Conservation (phyloP, 768 basidiomycete genomes). For the Leucogyrophana mollusca region DNA sequence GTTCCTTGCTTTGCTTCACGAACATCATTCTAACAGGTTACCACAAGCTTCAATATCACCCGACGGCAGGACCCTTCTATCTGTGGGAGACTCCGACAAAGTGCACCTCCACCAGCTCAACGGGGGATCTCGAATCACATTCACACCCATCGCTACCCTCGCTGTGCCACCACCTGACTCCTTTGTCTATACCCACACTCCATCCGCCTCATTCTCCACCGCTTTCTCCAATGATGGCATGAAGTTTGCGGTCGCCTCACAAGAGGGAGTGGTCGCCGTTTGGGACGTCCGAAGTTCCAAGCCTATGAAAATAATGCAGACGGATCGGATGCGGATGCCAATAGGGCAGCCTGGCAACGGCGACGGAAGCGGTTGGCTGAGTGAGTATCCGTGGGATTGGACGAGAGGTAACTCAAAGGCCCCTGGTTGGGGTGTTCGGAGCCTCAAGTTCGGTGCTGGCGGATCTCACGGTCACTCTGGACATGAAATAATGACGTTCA, state of each 20-base stretch:
- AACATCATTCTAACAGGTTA: conserved; percentile 11
- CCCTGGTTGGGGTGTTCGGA: conserved; percentile 83
- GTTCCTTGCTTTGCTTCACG: conserved; percentile 2
- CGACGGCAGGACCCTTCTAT: conserved; percentile 81
- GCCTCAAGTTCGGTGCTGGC: conserved; percentile 78
- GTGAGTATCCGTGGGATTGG: conserved; percentile 72
- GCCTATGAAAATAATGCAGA: conserved; percentile 68
- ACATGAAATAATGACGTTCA: conserved; percentile 83
- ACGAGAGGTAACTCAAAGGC: conserved; percentile 52
- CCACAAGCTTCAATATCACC: conserved; percentile 82
- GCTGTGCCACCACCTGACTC: conserved; percentile 57
- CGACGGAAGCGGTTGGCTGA: conserved; percentile 50
- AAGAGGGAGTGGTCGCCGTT: conserved; percentile 76
- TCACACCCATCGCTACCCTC: conserved; percentile 68
- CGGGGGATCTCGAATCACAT: conserved; percentile 59
- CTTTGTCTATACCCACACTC: conserved; percentile 38
- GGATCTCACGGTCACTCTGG: conserved; percentile 45
- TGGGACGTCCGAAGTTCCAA: conserved; percentile 81
- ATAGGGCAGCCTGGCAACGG: conserved; percentile 34
- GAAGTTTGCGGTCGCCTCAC: conserved; percentile 82
- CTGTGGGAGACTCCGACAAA: conserved; percentile 88
- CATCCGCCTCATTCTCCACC: conserved; percentile 76
- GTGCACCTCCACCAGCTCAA: conserved; percentile 80
- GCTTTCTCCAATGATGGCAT: conserved; percentile 74
- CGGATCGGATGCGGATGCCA: conserved; percentile 37